Evolutionary conservation across 306 rosid species (phyloP).

Genomic region (Castanea mollissima): DNA sequence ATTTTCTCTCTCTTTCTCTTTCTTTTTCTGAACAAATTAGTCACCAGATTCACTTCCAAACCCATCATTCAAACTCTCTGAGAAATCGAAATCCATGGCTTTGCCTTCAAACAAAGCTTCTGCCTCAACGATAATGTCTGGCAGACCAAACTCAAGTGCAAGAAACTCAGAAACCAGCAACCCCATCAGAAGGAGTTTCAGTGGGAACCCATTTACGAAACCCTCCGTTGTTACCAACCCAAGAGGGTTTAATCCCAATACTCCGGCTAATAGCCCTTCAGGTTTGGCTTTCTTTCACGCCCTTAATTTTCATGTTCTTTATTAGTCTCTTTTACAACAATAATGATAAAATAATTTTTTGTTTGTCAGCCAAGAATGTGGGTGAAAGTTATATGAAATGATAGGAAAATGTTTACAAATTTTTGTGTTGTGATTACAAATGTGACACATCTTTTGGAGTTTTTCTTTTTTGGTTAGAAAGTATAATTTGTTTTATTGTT

Average conservation of each 20-base stretch:
- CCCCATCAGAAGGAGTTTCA: conserved; percentile 66
- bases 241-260: conserved; percentile 46
- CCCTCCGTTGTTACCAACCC: conserved; percentile 49
- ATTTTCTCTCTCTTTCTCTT: neutral
- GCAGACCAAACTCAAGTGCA: conserved; percentile 40
- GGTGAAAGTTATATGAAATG: neutral
- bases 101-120: conserved; percentile 50
- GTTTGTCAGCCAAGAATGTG: conserved; percentile 34
- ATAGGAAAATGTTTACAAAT: neutral
- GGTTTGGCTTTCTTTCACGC: conserved; percentile 30
- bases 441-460: too few relatives aligned
- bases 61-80: neutral
- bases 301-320: neutral
- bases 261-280: conserved; percentile 70
- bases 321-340: neutral
- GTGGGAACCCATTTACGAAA: conserved; percentile 64
- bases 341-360: neutral
- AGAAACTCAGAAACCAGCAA: conserved; percentile 62
- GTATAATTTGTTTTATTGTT: neutral
- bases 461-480: too few relatives aligned
- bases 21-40: neutral
- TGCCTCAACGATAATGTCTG: conserved; percentile 32
- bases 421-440: too few relatives aligned
- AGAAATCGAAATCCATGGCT: conserved; percentile 25
- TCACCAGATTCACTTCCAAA: neutral